A percentile compares a stretch with the other conserved stretches of the same genome.
These are phyloP conservation scores for Fusarium dimerum DNA, from an alignment of 2,329 filamentous ascomycete genomes.

Conservation along the genomic window DNA sequence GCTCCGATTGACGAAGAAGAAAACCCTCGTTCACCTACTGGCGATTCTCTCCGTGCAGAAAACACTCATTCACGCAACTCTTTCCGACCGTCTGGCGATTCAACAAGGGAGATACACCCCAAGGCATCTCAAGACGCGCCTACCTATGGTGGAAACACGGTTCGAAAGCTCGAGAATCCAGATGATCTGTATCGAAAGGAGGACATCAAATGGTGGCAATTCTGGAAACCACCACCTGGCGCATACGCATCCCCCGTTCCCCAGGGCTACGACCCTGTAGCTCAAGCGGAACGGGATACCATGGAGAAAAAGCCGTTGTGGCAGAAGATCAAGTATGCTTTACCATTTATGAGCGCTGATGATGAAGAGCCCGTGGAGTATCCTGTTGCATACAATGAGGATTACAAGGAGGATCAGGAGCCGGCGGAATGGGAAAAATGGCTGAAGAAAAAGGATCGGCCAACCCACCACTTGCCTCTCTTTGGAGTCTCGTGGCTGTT, in stretches of 20 bases:
- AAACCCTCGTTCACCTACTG: conserved; percentile 13
- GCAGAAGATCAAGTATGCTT: conserved; percentile 48
- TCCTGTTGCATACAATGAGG: conserved; percentile 60
- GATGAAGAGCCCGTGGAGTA: conserved; percentile 55
- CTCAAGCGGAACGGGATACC: conserved; percentile 32
- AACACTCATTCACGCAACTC: conserved; percentile 38
- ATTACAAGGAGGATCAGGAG: conserved; percentile 59
- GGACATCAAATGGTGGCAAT: conserved; percentile 58
- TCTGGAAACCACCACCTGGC: conserved; percentile 64
- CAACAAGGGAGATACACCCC: conserved; percentile 30
- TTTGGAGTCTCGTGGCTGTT: conserved; percentile 71
- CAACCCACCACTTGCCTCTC: conserved; percentile 75
- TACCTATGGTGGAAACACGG: conserved; percentile 46
- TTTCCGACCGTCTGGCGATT: conserved; percentile 42
- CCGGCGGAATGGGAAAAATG: conserved; percentile 80
- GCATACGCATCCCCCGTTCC: conserved; percentile 63
- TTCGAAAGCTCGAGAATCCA: conserved; percentile 50
- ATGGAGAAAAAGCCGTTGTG: conserved; percentile 49
- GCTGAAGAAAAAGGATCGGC: conserved; percentile 77
- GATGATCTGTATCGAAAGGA: conserved; percentile 51
- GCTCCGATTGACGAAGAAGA: conserved; percentile 36
- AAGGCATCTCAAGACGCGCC: conserved; percentile 1
- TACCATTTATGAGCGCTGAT: conserved; percentile 51
- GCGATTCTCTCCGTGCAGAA: conserved; percentile 35
- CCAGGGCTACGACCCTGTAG: conserved; percentile 51